These are phyloP conservation scores for Annulohypoxylon maeteangense DNA, from an alignment of 495 filamentous ascomycete genomes.

Conservation along the genomic window DNA sequence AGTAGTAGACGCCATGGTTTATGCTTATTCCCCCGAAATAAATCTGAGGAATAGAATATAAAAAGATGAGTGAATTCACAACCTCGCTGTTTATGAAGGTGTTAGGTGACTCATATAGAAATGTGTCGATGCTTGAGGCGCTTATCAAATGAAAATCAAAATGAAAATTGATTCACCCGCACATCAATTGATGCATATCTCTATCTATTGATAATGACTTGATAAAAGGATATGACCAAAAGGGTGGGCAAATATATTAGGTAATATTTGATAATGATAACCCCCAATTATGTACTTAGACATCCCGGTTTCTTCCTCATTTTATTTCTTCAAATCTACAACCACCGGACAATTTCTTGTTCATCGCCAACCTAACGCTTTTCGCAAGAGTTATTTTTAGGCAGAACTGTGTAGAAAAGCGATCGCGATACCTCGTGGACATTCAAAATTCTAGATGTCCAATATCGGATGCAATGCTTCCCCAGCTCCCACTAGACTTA, in stretches of 20 bases:
- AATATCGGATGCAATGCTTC: background rate
- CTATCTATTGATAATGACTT: background rate
- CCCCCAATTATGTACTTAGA: background rate
- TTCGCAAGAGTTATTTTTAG: background rate
- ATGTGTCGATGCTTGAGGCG: background rate
- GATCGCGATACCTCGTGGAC: background rate
- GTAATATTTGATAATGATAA: conserved; percentile 1
- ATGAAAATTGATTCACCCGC: conserved; percentile 22
- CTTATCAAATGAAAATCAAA: conserved; percentile 21
- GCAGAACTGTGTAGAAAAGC: background rate
- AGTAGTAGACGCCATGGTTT: conserved; percentile 28
- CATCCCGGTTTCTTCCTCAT: conserved; percentile 28
- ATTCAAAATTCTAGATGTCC: background rate
- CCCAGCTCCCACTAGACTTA: background rate
- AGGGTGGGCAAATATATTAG: background rate
- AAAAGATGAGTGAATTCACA: background rate
- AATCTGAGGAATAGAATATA: background rate
- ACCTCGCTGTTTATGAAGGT: conserved; percentile 2
- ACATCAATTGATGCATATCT: conserved; percentile 33
- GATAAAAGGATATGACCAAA: background rate
- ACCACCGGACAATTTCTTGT: background rate
- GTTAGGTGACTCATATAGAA: conserved; percentile 29
- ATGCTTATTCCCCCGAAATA: background rate
- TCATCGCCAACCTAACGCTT: background rate
- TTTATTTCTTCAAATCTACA: conserved; percentile 2